Percentiles rank a stretch among this genome's conserved stretches.
phyloP scores from a whole-genome alignment of 768 basidiomycete genomes.

The Piloderma croceum region DNA sequence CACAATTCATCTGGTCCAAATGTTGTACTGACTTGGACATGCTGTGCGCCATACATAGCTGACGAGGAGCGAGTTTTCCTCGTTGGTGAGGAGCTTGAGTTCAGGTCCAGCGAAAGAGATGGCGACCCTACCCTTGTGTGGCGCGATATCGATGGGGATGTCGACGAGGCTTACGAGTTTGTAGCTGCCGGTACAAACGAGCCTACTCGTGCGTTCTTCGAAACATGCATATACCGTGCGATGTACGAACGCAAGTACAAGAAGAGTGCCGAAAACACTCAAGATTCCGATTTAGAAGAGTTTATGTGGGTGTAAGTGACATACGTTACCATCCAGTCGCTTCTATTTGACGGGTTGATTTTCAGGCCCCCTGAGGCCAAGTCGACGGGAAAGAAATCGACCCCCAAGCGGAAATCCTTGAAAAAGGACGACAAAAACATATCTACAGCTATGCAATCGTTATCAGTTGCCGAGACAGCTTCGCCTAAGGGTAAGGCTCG shows the following conservation, averaged over 20 bases:
- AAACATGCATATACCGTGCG: conserved; percentile 90
- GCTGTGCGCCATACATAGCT: conserved; percentile 56
- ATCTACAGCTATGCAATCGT: conserved; percentile 11
- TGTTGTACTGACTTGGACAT: conserved; percentile 8
- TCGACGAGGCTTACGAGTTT: conserved; percentile 93
- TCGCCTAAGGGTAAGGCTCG: conserved; percentile 9
- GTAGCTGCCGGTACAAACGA: conserved; percentile 68
- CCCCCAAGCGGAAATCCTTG: conserved; percentile 18
- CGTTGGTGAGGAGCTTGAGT: conserved; percentile 85
- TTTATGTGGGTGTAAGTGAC: conserved; percentile 77
- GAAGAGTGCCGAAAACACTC: conserved; percentile 59
- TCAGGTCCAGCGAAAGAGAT: conserved; percentile 67
- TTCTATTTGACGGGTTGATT: conserved; percentile 8
- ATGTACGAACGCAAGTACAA: conserved; percentile 95
- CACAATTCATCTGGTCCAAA: neutral
- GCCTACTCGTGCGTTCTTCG: conserved; percentile 83
- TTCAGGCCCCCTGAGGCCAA: conserved; percentile 20
- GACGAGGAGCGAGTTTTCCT: conserved; percentile 93
- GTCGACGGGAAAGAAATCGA: conserved; percentile 16
- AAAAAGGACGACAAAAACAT: conserved; percentile 7
- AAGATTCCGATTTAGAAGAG: conserved; percentile 65
- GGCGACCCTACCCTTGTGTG: conserved; percentile 82
- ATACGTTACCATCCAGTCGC: neutral
- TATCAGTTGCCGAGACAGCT: conserved; percentile 6
- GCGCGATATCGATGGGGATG: conserved; percentile 87